These are phyloP conservation scores for Pseudonitzschia multistriata DNA, from an alignment of 108 stramenopile genomes.

Conservation along the genomic window DNA sequence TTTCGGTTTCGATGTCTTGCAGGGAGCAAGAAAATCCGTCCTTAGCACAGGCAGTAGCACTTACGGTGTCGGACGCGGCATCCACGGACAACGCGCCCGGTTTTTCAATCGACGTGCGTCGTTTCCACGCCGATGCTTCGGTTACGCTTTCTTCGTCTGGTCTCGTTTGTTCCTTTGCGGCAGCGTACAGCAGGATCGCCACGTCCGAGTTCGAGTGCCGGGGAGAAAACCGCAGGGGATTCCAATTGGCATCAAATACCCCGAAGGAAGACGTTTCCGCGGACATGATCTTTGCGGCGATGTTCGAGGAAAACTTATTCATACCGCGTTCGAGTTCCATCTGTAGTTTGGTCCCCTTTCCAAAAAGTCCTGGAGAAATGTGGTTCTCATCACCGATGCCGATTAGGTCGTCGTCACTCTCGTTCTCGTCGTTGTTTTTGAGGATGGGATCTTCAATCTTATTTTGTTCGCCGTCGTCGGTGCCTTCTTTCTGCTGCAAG, in stretches of 20 bases:
- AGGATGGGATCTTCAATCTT: background rate
- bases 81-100: background rate
- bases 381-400: background rate
- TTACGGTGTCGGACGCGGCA: background rate
- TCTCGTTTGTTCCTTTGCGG: background rate
- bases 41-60: background rate
- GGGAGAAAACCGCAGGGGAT: background rate
- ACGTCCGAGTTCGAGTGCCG: background rate
- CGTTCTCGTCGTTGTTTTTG: background rate
- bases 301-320: background rate
- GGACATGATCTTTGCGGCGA: background rate
- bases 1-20: background rate
- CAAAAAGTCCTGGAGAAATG: background rate
- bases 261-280: background rate
- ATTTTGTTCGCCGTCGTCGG: background rate
- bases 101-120: background rate
- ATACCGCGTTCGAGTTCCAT: background rate
- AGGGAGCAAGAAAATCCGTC: no score
- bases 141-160: background rate
- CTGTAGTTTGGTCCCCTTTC: background rate
- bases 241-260: conserved; percentile 14
- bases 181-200: conserved; percentile 2
- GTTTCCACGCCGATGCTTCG: background rate
- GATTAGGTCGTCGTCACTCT: background rate
- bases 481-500: no score